These are phyloP conservation scores for Lentinula guzmanii DNA, from an alignment of 768 basidiomycete genomes.

Conservation along the genomic window DNA sequence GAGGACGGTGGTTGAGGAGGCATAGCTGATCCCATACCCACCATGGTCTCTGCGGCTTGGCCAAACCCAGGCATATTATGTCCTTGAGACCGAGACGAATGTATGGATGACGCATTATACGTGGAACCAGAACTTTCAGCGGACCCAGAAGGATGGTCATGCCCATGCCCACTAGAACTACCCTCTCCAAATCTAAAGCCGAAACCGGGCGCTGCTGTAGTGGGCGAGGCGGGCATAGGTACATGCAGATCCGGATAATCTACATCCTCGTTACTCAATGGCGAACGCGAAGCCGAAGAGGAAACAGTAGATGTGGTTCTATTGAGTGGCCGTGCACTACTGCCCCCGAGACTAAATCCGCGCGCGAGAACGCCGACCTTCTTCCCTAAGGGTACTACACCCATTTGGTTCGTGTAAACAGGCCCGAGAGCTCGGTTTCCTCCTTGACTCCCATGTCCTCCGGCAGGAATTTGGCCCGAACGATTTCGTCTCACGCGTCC, in stretches of 20 bases:
- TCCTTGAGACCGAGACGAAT: neutral
- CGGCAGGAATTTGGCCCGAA: neutral
- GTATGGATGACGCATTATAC: neutral
- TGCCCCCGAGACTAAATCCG: neutral
- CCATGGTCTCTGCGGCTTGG: neutral
- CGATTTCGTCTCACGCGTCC: neutral
- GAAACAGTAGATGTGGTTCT: neutral
- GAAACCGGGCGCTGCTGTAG: neutral
- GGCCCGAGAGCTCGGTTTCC: neutral
- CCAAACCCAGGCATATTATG: conserved; percentile 2
- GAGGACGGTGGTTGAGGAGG: neutral
- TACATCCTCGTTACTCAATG: neutral
- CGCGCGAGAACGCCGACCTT: neutral
- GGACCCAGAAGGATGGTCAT: neutral
- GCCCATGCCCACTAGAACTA: neutral
- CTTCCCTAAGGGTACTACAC: neutral
- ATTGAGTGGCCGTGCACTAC: neutral
- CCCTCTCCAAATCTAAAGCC: neutral
- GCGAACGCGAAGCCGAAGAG: neutral
- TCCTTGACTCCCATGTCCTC: neutral
- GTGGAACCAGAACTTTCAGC: neutral
- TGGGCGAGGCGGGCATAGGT: neutral
- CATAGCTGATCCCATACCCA: neutral
- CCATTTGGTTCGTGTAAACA: neutral
- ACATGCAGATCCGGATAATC: neutral